phyloP scores from a whole-genome alignment of 768 basidiomycete genomes.

The Udeniomyces megalosporus region DNA sequence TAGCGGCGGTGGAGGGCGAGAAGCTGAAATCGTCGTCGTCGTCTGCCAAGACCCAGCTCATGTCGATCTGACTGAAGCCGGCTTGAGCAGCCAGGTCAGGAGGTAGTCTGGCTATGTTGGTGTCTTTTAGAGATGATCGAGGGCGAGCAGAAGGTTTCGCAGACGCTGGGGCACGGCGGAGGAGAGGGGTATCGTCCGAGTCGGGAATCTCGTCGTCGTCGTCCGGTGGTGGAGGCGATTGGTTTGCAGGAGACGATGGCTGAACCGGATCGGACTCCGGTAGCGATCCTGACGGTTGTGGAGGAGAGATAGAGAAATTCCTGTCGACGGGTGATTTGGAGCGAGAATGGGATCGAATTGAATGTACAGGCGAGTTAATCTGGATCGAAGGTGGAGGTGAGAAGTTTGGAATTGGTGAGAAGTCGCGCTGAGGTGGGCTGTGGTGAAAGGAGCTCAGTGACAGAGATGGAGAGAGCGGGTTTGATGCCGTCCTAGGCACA shows the following conservation, averaged over 20 bases:
- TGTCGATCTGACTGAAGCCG: constrained; percentile 25
- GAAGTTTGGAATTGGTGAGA: too few species aligned
- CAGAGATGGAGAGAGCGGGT: constrained; percentile 7
- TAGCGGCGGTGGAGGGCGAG: background rate
- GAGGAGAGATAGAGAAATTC: too few species aligned
- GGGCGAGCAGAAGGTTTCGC: background rate
- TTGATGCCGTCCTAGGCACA: too few species aligned
- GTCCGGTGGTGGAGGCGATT: background rate
- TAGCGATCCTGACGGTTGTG: constrained; percentile 2
- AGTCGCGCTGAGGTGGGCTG: too few species aligned
- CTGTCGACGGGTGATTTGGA: constrained; percentile 9
- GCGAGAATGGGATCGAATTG: too few species aligned
- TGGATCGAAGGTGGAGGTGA: too few species aligned
- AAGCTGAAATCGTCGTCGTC: constrained; percentile 17
- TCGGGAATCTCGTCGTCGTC: background rate
- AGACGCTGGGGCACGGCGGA: background rate
- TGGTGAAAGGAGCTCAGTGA: background rate
- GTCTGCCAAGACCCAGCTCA: constrained; percentile 20
- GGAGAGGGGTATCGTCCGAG: too few species aligned
- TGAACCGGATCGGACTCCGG: background rate
- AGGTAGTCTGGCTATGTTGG: background rate
- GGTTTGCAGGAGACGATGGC: too few species aligned
- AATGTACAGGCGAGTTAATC: too few species aligned
- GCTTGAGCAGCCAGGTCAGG: constrained; percentile 18
- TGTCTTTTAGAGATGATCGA: background rate